Evolutionary conservation across 441 rosid species (phyloP).

Genomic region (Flueggea neowawraea): DNA sequence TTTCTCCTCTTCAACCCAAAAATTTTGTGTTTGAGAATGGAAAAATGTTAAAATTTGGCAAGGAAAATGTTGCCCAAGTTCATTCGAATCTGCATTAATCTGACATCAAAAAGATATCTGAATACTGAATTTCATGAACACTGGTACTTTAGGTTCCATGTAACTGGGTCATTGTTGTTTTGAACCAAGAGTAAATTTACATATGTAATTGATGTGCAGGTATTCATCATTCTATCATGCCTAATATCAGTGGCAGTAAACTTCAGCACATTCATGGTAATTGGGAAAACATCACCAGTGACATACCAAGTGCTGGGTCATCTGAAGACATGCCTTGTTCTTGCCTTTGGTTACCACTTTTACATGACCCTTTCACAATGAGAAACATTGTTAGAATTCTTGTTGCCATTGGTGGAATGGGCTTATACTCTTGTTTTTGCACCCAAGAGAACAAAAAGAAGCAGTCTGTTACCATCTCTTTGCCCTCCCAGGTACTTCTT

Average conservation of each 20-base stretch:
- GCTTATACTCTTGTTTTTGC: conserved; percentile 85
- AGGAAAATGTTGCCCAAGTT: no score
- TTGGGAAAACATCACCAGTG: conserved; percentile 98
- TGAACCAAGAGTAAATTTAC: no score
- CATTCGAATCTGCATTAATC: no score
- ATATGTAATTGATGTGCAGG: conserved; percentile 34
- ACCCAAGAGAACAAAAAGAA: conserved; percentile 75
- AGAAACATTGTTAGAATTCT: conserved; percentile 86
- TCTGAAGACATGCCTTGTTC: conserved; percentile 92
- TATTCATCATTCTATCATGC: conserved; percentile 81
- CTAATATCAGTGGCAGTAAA: conserved; percentile 89
- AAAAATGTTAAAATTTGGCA: no score
- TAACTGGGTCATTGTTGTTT: no score
- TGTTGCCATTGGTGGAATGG: conserved; percentile 88
- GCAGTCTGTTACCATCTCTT: conserved; percentile 44
- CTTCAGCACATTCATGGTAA: conserved; percentile 95
- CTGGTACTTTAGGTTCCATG: no score
- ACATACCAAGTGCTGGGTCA: conserved; percentile 99
- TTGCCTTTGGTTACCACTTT: conserved; percentile 76
- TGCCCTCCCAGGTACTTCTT: conserved; percentile 37
- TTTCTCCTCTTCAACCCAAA: no score
- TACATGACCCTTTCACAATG: conserved; percentile 84
- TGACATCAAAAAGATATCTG: no score
- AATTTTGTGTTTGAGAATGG: no score
- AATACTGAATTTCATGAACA: no score